Conservation (phyloP, 2,329 filamentous ascomycete genomes). For the Chaetomium olivaceum region DNA sequence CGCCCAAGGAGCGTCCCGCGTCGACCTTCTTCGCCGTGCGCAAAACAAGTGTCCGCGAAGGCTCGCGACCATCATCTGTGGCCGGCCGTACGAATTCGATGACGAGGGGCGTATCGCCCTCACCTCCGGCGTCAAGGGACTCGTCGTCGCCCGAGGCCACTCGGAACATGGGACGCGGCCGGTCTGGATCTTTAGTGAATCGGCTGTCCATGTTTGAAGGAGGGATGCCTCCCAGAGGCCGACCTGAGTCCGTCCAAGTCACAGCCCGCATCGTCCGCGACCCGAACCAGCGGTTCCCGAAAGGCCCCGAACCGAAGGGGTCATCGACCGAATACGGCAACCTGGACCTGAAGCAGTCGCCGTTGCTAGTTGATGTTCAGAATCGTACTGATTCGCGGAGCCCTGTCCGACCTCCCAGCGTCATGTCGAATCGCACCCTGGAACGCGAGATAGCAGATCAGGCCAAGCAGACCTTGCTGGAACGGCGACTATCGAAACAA, state of each 20-base stretch:
- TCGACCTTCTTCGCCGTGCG: constrained; percentile 62
- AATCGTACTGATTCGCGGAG: constrained; percentile 40
- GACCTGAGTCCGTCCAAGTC: constrained; percentile 80
- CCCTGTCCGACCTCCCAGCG: constrained; percentile 34
- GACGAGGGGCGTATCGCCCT: constrained; percentile 39
- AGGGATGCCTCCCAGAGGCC: constrained; percentile 46
- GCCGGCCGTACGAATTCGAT: constrained; percentile 47
- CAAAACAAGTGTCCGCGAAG: constrained; percentile 45
- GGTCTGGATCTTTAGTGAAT: constrained; percentile 57
- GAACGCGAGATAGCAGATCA: constrained; percentile 27
- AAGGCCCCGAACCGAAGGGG: constrained; percentile 44
- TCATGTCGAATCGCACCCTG: constrained; percentile 31
- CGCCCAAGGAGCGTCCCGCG: constrained; percentile 45
- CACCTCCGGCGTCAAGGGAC: constrained; percentile 46
- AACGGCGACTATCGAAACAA: constrained; percentile 49
- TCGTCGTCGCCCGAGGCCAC: constrained; percentile 49
- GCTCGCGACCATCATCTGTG: constrained; percentile 49
- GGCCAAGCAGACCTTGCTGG: constrained; percentile 48
- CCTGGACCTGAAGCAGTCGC: constrained; percentile 59
- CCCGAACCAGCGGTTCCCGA: constrained; percentile 46
- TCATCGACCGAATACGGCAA: constrained; percentile 49
- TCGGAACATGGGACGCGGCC: constrained; percentile 43
- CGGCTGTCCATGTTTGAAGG: constrained; percentile 58
- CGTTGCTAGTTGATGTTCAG: constrained; percentile 59
- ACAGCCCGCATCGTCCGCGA: constrained; percentile 81